These are phyloP conservation scores for Oryza australiensis DNA, from an alignment of 176 grass and related monocot species.

Conservation along the genomic window DNA sequence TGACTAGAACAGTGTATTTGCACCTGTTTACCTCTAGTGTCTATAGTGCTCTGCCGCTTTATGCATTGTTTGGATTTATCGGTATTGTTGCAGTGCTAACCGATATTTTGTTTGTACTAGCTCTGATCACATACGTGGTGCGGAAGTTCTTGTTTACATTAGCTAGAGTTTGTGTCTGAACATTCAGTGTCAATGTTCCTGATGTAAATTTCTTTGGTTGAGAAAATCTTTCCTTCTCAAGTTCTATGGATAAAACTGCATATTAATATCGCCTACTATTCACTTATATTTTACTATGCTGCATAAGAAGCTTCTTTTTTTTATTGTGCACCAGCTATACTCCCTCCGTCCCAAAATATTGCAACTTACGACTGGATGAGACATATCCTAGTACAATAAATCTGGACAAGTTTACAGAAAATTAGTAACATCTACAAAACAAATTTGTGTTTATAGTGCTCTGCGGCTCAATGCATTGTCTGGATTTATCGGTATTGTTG, in stretches of 20 bases:
- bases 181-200: not conserved
- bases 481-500: not conserved
- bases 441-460: not conserved
- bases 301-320: not conserved
- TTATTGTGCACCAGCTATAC: not conserved
- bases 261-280: not conserved
- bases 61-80: not conserved
- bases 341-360: too few species aligned
- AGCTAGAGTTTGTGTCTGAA: not conserved
- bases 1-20: not conserved
- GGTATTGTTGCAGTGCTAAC: too few species aligned
- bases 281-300: not conserved
- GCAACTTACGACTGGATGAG: too few species aligned
- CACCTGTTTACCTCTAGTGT: not conserved
- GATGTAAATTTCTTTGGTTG: conserved; percentile 1
- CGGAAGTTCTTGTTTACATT: not conserved
- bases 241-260: not conserved
- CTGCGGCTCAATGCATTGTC: not conserved
- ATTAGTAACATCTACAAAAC: too few species aligned
- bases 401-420: too few species aligned
- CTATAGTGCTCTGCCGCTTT: not conserved
- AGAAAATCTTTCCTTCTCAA: not conserved
- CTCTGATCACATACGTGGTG: not conserved
- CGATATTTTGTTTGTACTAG: not conserved
- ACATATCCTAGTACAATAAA: too few species aligned